phyloP scores from a whole-genome alignment of 2,329 filamentous ascomycete species.

The Pseudomassariella vexata region DNA sequence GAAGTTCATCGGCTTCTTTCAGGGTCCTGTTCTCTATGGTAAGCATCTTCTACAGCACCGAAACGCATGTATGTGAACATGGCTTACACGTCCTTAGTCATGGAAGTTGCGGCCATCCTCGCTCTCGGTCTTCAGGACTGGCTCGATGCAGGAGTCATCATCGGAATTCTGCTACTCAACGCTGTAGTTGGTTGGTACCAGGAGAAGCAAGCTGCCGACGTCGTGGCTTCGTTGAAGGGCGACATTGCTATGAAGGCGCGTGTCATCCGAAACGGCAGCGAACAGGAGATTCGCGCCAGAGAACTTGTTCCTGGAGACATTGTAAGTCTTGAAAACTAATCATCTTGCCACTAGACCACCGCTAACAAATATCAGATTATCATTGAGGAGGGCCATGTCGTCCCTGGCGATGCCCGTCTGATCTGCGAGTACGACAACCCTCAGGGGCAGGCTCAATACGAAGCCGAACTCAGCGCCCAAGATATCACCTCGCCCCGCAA shows the following conservation, averaged over 20 bases:
- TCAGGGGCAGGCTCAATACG: conserved; percentile 61
- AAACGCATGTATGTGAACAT: neutral
- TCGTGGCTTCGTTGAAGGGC: conserved; percentile 65
- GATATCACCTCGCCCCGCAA: conserved; percentile 42
- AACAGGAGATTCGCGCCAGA: conserved; percentile 62
- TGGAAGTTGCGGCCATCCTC: conserved; percentile 68
- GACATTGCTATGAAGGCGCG: conserved; percentile 69
- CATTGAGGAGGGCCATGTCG: conserved; percentile 62
- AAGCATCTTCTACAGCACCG: conserved; percentile 24
- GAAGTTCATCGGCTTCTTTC: conserved; percentile 72
- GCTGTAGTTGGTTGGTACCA: conserved; percentile 72
- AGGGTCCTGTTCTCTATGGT: conserved; percentile 70
- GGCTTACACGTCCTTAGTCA: conserved; percentile 54
- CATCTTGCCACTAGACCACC: neutral
- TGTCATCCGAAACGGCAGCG: conserved; percentile 60
- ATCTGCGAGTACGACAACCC: conserved; percentile 66
- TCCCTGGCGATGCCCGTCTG: conserved; percentile 62
- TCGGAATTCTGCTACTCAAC: conserved; percentile 66
- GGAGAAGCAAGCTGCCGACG: conserved; percentile 70
- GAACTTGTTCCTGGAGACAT: conserved; percentile 70
- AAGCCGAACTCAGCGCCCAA: conserved; percentile 57
- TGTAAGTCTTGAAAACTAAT: conserved; percentile 34
- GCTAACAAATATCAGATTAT: conserved; percentile 41
- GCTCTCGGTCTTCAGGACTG: conserved; percentile 68
- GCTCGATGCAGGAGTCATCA: conserved; percentile 70